Conservation (phyloP, 441 rosid genomes). For the Pelargonium cotyledonis region DNA sequence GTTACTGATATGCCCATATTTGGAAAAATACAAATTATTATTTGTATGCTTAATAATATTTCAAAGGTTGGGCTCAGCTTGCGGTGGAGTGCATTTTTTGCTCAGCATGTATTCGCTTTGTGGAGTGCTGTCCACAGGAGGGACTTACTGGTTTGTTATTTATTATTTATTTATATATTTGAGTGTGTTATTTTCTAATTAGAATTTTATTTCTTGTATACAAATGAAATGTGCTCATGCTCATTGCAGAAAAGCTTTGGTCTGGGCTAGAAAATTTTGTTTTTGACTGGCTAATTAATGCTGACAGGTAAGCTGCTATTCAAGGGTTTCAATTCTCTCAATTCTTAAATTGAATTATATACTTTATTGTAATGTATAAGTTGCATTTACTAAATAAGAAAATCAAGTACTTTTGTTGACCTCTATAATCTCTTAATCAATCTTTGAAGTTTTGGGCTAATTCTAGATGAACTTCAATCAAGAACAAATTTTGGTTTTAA, state of each 20-base stretch:
- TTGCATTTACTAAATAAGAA: neutral
- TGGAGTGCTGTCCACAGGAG: slow-evolving; percentile 98
- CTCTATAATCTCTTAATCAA: neutral
- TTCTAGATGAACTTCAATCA: neutral
- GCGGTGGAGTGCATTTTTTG: slow-evolving; percentile 99
- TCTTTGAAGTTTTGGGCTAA: neutral
- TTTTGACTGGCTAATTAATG: slow-evolving; percentile 97
- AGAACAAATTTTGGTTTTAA: neutral
- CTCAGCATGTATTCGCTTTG: slow-evolving; percentile 98
- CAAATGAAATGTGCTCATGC: slow-evolving; percentile 15
- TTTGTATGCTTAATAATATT: neutral
- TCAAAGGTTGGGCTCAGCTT: slow-evolving; percentile 44
- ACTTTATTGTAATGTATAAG: neutral
- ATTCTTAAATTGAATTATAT: neutral
- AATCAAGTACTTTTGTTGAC: neutral
- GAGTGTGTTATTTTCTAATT: neutral
- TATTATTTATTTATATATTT: neutral
- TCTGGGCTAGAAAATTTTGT: slow-evolving; percentile 98
- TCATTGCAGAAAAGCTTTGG: slow-evolving; percentile 72
- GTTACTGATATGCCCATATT: neutral
- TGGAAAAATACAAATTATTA: no score
- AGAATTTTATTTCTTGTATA: slow-evolving; percentile 19
- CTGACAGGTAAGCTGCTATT: slow-evolving; percentile 66
- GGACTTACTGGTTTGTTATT: slow-evolving; percentile 84
- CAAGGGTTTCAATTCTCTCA: slow-evolving; percentile 13